A percentile compares a stretch with the other conserved stretches of the same genome.
Evolutionary conservation across 257 asterid genomes (phyloP).

Genomic region (Datura wrightii): DNA sequence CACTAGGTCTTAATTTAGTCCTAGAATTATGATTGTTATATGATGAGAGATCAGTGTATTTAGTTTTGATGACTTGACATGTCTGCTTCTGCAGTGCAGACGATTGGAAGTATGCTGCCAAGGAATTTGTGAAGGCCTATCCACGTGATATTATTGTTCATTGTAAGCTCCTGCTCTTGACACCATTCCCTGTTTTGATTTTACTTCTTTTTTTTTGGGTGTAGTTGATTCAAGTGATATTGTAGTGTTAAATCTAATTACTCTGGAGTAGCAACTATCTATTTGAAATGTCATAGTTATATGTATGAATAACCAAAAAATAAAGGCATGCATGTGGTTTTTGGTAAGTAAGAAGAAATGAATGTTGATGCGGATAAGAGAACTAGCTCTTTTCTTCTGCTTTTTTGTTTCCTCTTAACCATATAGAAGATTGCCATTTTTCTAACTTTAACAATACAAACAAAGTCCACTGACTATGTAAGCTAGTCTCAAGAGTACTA

Average conservation of each 20-base stretch:
- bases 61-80: conserved; percentile 5
- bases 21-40: not conserved
- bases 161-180: conserved; percentile 56
- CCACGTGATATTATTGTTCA: conserved; percentile 78
- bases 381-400: not conserved
- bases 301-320: conserved; percentile 9
- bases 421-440: not conserved
- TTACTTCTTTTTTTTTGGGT: not conserved
- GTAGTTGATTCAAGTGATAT: conserved; percentile 18
- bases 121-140: conserved; percentile 75
- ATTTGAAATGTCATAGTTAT: not conserved
- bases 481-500: not conserved
- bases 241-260: conserved; percentile 14
- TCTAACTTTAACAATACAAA: not conserved
- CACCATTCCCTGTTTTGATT: not conserved
- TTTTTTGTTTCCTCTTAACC: not conserved
- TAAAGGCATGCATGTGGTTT: not conserved
- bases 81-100: conserved; percentile 59
- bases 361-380: conserved; percentile 9
- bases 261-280: not conserved
- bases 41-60: conserved; percentile 21
- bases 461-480: not conserved
- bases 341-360: conserved; percentile 1
- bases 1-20: not conserved
- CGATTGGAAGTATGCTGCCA: conserved; percentile 84